Base-by-base conservation (phyloP, 1,284 basidiomycete species). In the Bondarzewia mesenterica region DNA sequence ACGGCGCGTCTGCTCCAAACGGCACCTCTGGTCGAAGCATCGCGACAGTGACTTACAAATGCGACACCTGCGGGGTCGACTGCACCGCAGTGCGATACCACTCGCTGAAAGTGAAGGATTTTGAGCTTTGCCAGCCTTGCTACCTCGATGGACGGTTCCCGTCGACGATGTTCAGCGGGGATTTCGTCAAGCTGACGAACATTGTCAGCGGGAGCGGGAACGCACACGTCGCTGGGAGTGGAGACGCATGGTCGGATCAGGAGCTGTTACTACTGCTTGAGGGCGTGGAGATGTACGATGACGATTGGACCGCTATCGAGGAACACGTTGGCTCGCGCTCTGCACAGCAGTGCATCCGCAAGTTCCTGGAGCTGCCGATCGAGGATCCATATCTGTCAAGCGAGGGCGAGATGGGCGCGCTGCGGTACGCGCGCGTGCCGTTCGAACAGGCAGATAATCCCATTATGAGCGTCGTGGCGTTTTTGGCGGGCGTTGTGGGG, bases 61-160 rank as follows among this genome's bases (percentile, higher is more conserved):
- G 95, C 62, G 92, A 96, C 63, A 96, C 93, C 0, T 98, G 94
- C 65, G 93, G 93, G 21, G 83, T 88, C 3, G 94, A 97, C 69
- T 97, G 93, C 68, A 91, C 93, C 0, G 66, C 79, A 2, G 72
- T 88, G 16, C 85, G 94, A 20, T 99, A 98, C 66, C 92, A 97
- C 67, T 93, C 88, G 16, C 78, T 97, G 57, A 97, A 94, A 63
- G 83, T 87, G 58, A 92, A 93, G 61, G 88, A 92, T 62, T 89
- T 93, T 63, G 88, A 90, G 56, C 77, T 96, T 37, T 95, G 93
- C 58, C 78, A 85, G 7, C 75, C 89, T 16, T 98, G 95, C 68
- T 99, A 98, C 67, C 82, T 93, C 50, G 92, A 95, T 53, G 95
- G 95, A 1, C 87, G 95, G 38, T 99, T 99, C 77, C 93, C 95